Base-by-base conservation (phyloP, 495 filamentous ascomycete genomes). In the Thermothielavioides terrestris region DNA sequence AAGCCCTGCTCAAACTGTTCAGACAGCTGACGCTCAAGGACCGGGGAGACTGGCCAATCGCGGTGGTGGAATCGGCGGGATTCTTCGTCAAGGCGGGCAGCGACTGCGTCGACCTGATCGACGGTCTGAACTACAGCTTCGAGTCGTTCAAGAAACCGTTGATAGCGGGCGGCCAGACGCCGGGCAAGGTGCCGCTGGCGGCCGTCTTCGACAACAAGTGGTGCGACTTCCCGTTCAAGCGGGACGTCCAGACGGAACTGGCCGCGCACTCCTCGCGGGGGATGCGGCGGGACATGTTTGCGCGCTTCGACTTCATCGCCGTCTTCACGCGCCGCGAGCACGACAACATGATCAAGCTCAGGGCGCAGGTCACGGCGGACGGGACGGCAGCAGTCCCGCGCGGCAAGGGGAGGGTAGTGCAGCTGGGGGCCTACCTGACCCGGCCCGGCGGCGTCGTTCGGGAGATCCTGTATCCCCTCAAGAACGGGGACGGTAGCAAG, bases 321-420 rank as follows among this genome's bases (percentile, higher is more conserved):
- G 57, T 55, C 3, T 63, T 63, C 37, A 60, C 60, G 14, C 32
- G 34, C 17, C 36, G 60, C 14, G 60, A 63, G 40, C 54, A 60
- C 18, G 54, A 56, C 20, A 63, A 63, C 20, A 32, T 59, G 42
- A 27, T 52, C 39, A 59, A 54, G 36, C 49, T 63, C 4, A 63
- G 54, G 46, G 45, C 50, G 17, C 50, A 50, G 3, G 2, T 62
- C 14, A 49, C 49, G 23, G 35, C 7, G 14, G 32, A 34, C 2
- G 27, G 21, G 7, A 9, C 17, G 28, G 20, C 11, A 27, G 21
- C 12, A n/a, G 8, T 14, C 1, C 25, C 43, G 12, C 25, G 25
- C 12, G 49, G 46, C 26, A 60, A 50, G 52, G 60, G 38, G 11
- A n/a, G 49, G 42, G 45, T 63, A 9, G 14, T 63, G 57, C 57